Evolutionary conservation across 352 stramenopile genomes (phyloP).

Genomic region (Globisporangium echinulatum): DNA sequence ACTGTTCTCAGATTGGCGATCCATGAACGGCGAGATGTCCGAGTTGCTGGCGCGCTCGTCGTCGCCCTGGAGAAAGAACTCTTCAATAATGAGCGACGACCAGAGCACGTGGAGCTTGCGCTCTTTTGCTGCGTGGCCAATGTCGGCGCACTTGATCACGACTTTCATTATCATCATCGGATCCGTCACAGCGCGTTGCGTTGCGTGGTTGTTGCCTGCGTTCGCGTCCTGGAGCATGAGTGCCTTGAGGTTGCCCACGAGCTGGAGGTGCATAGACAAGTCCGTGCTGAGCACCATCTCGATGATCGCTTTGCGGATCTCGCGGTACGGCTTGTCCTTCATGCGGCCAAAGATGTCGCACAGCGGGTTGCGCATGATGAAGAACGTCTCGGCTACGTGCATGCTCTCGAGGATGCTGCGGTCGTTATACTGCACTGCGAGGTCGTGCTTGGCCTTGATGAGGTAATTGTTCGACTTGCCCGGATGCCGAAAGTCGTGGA

Average conservation of each 20-base stretch:
- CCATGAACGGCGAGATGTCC: conserved; percentile 90
- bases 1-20: conserved; percentile 84
- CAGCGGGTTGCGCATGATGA: conserved; percentile 62
- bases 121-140: conserved; percentile 89
- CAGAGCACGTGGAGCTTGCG: conserved; percentile 85
- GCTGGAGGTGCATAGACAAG: conserved; percentile 75
- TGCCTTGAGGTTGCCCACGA: conserved; percentile 72
- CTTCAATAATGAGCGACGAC: conserved; percentile 90
- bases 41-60: conserved; percentile 86
- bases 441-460: conserved; percentile 70
- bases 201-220: conserved; percentile 12
- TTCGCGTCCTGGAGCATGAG: conserved; percentile 62
- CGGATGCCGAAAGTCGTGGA: conserved; percentile 83
- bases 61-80: conserved; percentile 95
- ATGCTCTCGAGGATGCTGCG: conserved; percentile 83
- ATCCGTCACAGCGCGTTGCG: conserved; percentile 37
- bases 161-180: conserved; percentile 88
- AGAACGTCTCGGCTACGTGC: conserved; percentile 83
- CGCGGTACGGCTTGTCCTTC: conserved; percentile 68
- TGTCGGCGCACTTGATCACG: conserved; percentile 89
- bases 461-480: conserved; percentile 86
- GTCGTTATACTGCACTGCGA: conserved; percentile 84
- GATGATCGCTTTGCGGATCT: conserved; percentile 82
- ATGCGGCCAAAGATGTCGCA: conserved; percentile 81
- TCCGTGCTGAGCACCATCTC: conserved; percentile 87